Base-by-base conservation (phyloP, 345 rosid genomes). In the Syzygium jambos region DNA sequence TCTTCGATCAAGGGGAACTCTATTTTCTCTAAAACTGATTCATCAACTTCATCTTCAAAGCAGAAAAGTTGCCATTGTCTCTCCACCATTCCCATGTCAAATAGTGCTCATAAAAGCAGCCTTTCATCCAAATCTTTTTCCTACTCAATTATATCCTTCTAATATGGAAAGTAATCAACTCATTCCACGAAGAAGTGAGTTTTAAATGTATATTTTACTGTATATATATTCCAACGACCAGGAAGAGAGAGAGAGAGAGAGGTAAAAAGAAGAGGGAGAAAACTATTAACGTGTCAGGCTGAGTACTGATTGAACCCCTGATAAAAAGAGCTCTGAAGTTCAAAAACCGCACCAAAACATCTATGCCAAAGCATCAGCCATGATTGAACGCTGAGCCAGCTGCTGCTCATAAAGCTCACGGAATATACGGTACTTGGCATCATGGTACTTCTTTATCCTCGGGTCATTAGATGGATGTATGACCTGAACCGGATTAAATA, bases 401-500 rank as follows among this genome's bases (percentile, higher is more conserved):
- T 96, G 99, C 89, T 94, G 96, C 89, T 94, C 91, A 46, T 96
- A 94, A 52, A 98, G 98, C 51, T 94, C 93, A 17, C 93, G 93
- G 93, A 96, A 96, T 34, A 96, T 93, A 13, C 56, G 89, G 91
- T 96, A 95, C 90, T 97, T 97, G 78, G 99, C 99, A 68, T 96
- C 95, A 8, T 97, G 99, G 88, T 95, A 97, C 92, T 95, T 95
- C 94, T 94, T 97, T 89, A 96, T 93, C 91, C 93, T 95, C 7
- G 94, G 92, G 87, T 97, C 94, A 89, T 90, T 89, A 77, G 98
- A 93, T 87, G 99, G 99, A 87, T 93, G 93, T 84, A 97, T 92
- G 78, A 96, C 98, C 99, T 96, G 94, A 46, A 25, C 41, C 29
- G 1, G 34, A 19, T 27, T 43, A 51, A 30, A 38, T 14, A 7